Conservation (phyloP, 1,139 yeast genomes). For the Casaregolazyma suthepensis region DNA sequence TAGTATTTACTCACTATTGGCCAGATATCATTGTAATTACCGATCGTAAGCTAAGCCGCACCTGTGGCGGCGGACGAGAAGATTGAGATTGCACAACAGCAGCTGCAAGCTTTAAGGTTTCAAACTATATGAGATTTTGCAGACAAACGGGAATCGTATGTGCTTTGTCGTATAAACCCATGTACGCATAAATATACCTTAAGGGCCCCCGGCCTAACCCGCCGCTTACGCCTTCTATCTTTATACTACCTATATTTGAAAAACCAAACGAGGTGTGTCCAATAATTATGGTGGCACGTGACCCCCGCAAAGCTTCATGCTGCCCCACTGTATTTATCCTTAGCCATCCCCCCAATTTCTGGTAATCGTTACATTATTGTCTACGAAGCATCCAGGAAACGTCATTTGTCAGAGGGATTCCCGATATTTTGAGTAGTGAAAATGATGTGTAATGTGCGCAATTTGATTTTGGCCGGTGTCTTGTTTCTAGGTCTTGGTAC, state of each 20-base stretch:
- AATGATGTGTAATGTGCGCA: neutral
- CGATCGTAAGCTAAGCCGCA: neutral
- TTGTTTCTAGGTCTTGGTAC: constrained; percentile 1
- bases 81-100: neutral
- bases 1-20: neutral
- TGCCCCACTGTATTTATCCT: neutral
- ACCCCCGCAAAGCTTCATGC: neutral
- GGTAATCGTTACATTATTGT: neutral
- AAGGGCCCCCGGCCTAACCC: too few species aligned
- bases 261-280: too few species aligned
- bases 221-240: too few species aligned
- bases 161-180: too few species aligned
- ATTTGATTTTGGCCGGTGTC: neutral
- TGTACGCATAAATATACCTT: too few species aligned
- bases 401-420: neutral
- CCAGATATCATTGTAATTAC: too few species aligned
- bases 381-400: neutral
- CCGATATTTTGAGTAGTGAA: neutral
- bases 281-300: neutral
- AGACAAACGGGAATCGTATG: too few species aligned
- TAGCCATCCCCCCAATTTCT: neutral
- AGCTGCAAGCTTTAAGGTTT: neutral
- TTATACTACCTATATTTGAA: too few species aligned
- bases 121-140: neutral
- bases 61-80: neutral